These are phyloP conservation scores for Phytophthora pluvialis DNA, from an alignment of 352 stramenopile genomes.

Conservation along the genomic window DNA sequence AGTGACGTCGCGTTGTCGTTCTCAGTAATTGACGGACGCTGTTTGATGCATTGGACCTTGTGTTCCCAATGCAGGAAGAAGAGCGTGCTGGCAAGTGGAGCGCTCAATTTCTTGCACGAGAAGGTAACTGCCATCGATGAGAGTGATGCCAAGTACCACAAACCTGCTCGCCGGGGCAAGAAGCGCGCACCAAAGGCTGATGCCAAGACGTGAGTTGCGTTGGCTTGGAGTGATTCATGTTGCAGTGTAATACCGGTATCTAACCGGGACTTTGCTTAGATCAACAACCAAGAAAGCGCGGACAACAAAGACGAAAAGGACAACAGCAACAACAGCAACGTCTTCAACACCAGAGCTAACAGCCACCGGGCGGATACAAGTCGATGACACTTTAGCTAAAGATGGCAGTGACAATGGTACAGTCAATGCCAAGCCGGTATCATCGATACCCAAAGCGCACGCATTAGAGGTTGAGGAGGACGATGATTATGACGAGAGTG, in stretches of 20 bases:
- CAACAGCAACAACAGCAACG: not conserved
- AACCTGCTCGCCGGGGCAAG: constrained; percentile 32
- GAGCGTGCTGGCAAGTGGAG: constrained; percentile 44
- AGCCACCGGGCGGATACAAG: constrained; percentile 12
- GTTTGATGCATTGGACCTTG: not conserved
- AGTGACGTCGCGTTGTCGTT: not conserved
- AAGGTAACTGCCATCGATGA: constrained; percentile 69
- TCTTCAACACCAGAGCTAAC: constrained; percentile 5
- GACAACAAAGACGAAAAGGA: constrained; percentile 16
- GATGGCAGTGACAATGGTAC: not conserved
- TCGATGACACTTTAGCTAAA: not conserved
- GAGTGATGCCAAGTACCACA: constrained; percentile 65
- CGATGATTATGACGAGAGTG: constrained; percentile 79
- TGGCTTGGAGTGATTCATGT: not conserved
- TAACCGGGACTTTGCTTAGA: constrained; percentile 10
- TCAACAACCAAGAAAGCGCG: constrained; percentile 32
- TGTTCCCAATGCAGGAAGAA: constrained; percentile 51
- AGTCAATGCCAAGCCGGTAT: constrained; percentile 6
- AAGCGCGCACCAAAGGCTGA: constrained; percentile 26
- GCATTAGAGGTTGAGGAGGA: constrained; percentile 63
- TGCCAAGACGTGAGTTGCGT: constrained; percentile 34
- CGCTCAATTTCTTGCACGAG: constrained; percentile 59
- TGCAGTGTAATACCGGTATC: not conserved
- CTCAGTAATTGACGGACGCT: constrained; percentile 3
- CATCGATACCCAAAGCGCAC: constrained; percentile 3